Evolutionary conservation across 1,139 yeast species (phyloP).

Genomic region (Pichia sorboxylosa): DNA sequence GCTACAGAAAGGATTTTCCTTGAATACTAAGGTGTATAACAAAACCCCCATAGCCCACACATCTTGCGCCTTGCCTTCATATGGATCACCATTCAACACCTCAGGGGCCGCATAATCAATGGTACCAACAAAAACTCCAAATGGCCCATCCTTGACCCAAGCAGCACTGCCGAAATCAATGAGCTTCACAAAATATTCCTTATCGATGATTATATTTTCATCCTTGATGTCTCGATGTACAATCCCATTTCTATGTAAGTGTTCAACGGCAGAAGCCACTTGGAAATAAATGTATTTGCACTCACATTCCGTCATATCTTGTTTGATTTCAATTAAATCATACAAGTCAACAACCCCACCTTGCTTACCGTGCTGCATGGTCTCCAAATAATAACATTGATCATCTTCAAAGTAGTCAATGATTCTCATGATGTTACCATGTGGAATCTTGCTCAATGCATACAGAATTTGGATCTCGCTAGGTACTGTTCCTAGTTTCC

Average conservation of each 20-base stretch:
- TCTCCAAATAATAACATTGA: constrained; percentile 77
- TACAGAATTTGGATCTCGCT: constrained; percentile 91
- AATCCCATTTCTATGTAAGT: constrained; percentile 74
- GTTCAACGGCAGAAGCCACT: constrained; percentile 64
- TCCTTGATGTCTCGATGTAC: constrained; percentile 94
- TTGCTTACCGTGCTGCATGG: constrained; percentile 73
- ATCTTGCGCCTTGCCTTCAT: constrained; percentile 89
- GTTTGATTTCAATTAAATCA: constrained; percentile 77
- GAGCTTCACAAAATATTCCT: constrained; percentile 61
- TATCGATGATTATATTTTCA: constrained; percentile 84
- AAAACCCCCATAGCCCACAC: constrained; percentile 94
- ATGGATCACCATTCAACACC: constrained; percentile 76
- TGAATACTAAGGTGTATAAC: constrained; percentile 78
- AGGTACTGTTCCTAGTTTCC: constrained; percentile 84
- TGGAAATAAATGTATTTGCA: constrained; percentile 71
- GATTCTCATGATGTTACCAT: constrained; percentile 74
- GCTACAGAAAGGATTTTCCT: constrained; percentile 90
- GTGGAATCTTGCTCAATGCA: constrained; percentile 60
- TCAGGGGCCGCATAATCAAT: constrained; percentile 97
- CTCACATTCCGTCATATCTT: constrained; percentile 67
- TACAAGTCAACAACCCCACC: constrained; percentile 91
- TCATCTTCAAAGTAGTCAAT: constrained; percentile 89
- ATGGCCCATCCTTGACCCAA: constrained; percentile 80
- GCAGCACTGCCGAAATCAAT: constrained; percentile 97
- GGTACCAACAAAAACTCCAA: constrained; percentile 94